Evolutionary conservation across 352 stramenopile genomes (phyloP), one percentile per base, ranked within the genome.

Genomic region (Pythium phragmitis): DNA sequence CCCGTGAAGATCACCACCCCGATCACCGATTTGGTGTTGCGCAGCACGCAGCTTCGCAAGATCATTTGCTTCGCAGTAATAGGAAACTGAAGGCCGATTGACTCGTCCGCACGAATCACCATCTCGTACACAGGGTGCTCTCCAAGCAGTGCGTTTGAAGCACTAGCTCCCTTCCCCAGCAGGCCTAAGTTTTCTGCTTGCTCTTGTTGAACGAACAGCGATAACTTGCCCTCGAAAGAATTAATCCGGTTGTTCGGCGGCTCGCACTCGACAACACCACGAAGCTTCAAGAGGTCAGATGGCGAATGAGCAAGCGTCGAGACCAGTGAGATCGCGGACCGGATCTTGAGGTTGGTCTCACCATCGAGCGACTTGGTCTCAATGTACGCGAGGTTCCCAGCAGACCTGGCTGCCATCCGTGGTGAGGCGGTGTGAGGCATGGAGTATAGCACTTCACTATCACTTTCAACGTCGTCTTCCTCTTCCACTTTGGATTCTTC

Each of bases 1-100:
- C 85, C 85, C 8, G 91, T 98, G 64, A 98, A 97, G 45, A 98
- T 72, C 37, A 96, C 88, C 55, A 96, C 68, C 0, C 92, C 88
- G 30, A 85, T 85, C 4, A 97, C 72, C 2, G 74, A 89, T 23
- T 75, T 74, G 11, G 91, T 98, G 63, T 97, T 97, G 13, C 89
- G 79, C 8, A 98, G 73, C 46, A 94, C 77, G 53, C 88, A 96
- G 30, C 88, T 96, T 9, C 92, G 86, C 13, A 98, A 68, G 43
- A 98, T 68, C 72, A 98, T 91, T 61, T 97, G 94, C 63, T 92
- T 94, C 12, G 85, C 78, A 0, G 84, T 92, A 34, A 96, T 80
- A 28, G 83, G 81, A 37, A 91, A 68, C 21, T 72, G 67, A 2
- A 88, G 61, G 33, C 66, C 60, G 19, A 80, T 46, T 14, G 65